Conservation (phyloP, 305 asterid species). For the Withania somnifera region DNA sequence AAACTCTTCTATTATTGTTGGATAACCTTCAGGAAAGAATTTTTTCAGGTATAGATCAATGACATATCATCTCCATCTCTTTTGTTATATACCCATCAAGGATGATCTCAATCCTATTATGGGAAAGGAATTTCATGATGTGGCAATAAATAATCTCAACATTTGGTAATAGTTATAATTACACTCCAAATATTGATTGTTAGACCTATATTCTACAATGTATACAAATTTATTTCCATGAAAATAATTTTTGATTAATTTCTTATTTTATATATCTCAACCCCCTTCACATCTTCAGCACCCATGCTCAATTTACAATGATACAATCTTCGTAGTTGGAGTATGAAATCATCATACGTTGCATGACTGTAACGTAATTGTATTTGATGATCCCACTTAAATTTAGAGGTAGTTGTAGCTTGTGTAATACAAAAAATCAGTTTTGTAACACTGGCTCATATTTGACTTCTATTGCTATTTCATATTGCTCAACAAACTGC, state of each 20-base stretch:
- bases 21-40: neutral
- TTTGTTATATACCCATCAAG: neutral
- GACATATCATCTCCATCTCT: neutral
- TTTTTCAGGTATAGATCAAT: neutral
- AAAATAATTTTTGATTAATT: neutral
- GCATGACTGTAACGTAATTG: too few relatives aligned
- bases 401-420: too few relatives aligned
- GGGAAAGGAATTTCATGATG: neutral
- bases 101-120: accelerated
- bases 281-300: neutral
- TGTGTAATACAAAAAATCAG: too few relatives aligned
- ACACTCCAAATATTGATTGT: neutral
- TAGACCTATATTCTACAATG: neutral
- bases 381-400: too few relatives aligned
- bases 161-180: neutral
- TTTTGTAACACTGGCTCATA: too few relatives aligned
- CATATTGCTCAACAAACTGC: neutral
- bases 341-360: too few relatives aligned
- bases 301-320: too few relatives aligned
- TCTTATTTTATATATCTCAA: neutral
- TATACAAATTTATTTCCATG: neutral
- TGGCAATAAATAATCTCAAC: neutral
- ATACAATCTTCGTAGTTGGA: too few relatives aligned
- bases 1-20: neutral
- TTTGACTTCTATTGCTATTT: too few relatives aligned